Conservation (phyloP, 2,329 filamentous ascomycete species). For the Colletotrichum tropicale region DNA sequence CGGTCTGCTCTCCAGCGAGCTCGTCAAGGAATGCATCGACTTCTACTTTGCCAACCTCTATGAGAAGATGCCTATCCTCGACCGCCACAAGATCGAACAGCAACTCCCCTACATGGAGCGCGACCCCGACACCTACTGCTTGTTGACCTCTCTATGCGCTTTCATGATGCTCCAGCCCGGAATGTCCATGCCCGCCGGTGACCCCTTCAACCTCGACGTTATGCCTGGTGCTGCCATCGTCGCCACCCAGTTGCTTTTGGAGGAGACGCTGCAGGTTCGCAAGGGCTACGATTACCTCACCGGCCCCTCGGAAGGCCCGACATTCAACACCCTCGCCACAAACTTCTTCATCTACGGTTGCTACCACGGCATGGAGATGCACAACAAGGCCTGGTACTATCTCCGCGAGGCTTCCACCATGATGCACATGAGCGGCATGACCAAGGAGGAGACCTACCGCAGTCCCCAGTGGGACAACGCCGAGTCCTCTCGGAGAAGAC, state of each 20-base stretch:
- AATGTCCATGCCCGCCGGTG: constrained; percentile 63
- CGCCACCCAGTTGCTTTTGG: constrained; percentile 69
- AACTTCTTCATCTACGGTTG: constrained; percentile 81
- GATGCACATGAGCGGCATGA: constrained; percentile 63
- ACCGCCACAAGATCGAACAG: constrained; percentile 61
- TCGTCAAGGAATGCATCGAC: constrained; percentile 69
- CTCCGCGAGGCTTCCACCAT: constrained; percentile 79
- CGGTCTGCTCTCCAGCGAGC: constrained; percentile 63
- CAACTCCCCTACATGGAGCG: constrained; percentile 66
- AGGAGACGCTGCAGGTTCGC: constrained; percentile 69
- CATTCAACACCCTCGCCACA: constrained; percentile 66
- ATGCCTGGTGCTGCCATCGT: constrained; percentile 65
- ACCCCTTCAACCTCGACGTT: constrained; percentile 61
- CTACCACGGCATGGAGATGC: constrained; percentile 72
- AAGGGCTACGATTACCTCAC: constrained; percentile 67
- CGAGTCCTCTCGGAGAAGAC: constrained; percentile 67
- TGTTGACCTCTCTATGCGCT: constrained; percentile 67
- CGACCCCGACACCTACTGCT: constrained; percentile 66
- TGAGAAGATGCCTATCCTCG: constrained; percentile 65
- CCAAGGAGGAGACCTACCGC: constrained; percentile 66
- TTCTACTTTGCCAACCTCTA: constrained; percentile 75
- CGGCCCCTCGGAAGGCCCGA: constrained; percentile 29
- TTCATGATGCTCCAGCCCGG: constrained; percentile 74
- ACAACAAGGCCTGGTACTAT: constrained; percentile 81
- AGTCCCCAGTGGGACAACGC: constrained; percentile 53